A percentile compares a stretch with the other conserved stretches of the same genome.
Conservation (phyloP, 2,329 filamentous ascomycete species). For the Stemphylium vesicarium region DNA sequence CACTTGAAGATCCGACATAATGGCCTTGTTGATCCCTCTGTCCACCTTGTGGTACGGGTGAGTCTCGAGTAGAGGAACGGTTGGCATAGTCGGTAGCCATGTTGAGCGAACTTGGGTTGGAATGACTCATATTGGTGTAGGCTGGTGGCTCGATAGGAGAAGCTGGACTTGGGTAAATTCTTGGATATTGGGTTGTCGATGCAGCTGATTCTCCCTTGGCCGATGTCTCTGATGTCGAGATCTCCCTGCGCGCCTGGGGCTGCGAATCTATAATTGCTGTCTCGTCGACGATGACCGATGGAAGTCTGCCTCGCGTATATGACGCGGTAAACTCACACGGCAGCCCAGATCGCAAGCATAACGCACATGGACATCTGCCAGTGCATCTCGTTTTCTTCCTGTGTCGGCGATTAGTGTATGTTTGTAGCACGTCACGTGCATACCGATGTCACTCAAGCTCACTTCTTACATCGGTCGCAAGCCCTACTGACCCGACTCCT, state of each 20-base stretch:
- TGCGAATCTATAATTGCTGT: conserved; percentile 29
- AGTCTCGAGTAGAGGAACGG: conserved; percentile 46
- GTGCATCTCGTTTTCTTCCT: conserved; percentile 49
- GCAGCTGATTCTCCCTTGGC: conserved; percentile 17
- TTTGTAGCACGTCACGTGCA: conserved; percentile 6
- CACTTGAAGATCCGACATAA: conserved; percentile 57
- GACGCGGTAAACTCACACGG: conserved; percentile 59
- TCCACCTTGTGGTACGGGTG: conserved; percentile 52
- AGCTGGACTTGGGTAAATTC: conserved; percentile 21
- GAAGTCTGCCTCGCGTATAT: conserved; percentile 57
- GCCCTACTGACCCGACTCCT: conserved; percentile 55
- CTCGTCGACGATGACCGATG: conserved; percentile 49
- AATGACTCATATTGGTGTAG: conserved; percentile 7
- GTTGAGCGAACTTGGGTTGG: conserved; percentile 18
- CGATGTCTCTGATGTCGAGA: conserved; percentile 15
- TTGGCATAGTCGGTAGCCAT: conserved; percentile 20
- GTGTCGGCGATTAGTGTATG: conserved; percentile 15
- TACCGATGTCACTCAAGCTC: conserved; percentile 19
- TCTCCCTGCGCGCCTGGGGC: conserved; percentile 21
- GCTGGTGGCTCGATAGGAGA: conserved; percentile 22
- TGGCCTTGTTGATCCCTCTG: conserved; percentile 56
- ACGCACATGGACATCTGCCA: conserved; percentile 44
- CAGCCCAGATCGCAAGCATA: conserved; percentile 41
- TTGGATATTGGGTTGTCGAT: conserved; percentile 29
- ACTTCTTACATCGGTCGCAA: conserved; percentile 59